Percentiles rank a stretch among this genome's conserved stretches.
Evolutionary conservation across 2,329 filamentous ascomycete species (phyloP).

Genomic region (Fusarium goolgardi): DNA sequence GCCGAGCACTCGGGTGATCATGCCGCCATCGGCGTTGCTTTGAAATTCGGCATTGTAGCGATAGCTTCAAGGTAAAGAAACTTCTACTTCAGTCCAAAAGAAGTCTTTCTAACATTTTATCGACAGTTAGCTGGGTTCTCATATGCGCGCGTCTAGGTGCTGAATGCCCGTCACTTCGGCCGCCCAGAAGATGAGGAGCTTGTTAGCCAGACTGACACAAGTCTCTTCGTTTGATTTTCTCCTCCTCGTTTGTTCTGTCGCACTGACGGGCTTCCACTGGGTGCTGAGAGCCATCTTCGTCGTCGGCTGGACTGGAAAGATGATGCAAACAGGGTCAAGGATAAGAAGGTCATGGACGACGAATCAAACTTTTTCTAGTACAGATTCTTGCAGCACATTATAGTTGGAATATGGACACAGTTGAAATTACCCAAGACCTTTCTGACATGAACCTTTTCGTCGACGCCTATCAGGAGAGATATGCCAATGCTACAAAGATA

Average conservation of each 20-base stretch:
- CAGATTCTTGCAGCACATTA: background rate
- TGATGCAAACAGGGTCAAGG: background rate
- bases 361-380: background rate
- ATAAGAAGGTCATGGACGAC: background rate
- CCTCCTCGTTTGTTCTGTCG: background rate
- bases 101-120: background rate
- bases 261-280: too few species aligned
- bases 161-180: background rate
- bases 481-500: rapidly evolving
- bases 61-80: background rate
- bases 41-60: background rate
- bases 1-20: too few species aligned
- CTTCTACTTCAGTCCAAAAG: background rate
- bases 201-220: background rate
- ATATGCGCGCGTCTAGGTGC: background rate
- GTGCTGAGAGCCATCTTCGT: background rate
- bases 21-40: background rate
- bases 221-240: background rate
- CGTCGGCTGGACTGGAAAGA: background rate
- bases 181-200: background rate
- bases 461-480: background rate
- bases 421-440: background rate
- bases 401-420: background rate
- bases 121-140: background rate
- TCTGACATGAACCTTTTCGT: background rate